Evolutionary conservation across 2,329 filamentous ascomycete species (phyloP).

Genomic region (Ophidiomyces ophidiicola): DNA sequence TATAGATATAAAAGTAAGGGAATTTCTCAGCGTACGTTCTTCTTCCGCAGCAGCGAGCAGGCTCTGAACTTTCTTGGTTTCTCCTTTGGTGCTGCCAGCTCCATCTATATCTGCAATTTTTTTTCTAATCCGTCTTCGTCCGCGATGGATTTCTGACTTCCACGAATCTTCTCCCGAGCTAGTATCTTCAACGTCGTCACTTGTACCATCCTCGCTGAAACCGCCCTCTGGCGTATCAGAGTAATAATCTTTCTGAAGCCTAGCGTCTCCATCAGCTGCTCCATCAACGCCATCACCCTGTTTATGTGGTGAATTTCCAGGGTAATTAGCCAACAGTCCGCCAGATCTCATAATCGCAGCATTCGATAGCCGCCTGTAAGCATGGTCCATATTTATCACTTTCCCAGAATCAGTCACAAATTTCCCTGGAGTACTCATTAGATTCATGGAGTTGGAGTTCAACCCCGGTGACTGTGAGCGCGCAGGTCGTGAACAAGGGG

Average conservation of each 20-base stretch:
- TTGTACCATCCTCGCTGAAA: constrained; percentile 29
- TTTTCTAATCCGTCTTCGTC: constrained; percentile 28
- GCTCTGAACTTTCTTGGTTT: constrained; percentile 41
- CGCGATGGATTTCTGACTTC: constrained; percentile 28
- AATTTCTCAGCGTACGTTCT: constrained; percentile 49
- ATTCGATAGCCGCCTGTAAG: constrained; percentile 60
- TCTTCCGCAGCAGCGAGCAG: constrained; percentile 63
- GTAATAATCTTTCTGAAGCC: constrained; percentile 58
- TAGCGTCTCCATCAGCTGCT: constrained; percentile 39
- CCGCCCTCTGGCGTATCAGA: constrained; percentile 59
- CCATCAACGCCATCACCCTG: constrained; percentile 26
- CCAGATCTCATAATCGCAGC: constrained; percentile 54
- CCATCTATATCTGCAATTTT: constrained; percentile 12
- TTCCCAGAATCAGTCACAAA: constrained; percentile 50
- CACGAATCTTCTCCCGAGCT: constrained; percentile 56
- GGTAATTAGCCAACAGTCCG: constrained; percentile 50
- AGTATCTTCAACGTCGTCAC: constrained; percentile 26
- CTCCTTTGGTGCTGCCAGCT: constrained; percentile 16
- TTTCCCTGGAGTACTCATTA: constrained; percentile 29
- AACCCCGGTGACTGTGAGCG: constrained; percentile 30
- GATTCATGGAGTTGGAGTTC: constrained; percentile 40
- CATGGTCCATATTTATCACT: constrained; percentile 54
- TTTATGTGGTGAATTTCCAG: constrained; percentile 41
- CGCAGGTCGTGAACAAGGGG: constrained; percentile 19
- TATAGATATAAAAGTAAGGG: not conserved